A percentile compares a stretch with the other conserved stretches of the same genome.
Conservation (phyloP, 805 yeast species). For the Ogataea chonburiensis region DNA sequence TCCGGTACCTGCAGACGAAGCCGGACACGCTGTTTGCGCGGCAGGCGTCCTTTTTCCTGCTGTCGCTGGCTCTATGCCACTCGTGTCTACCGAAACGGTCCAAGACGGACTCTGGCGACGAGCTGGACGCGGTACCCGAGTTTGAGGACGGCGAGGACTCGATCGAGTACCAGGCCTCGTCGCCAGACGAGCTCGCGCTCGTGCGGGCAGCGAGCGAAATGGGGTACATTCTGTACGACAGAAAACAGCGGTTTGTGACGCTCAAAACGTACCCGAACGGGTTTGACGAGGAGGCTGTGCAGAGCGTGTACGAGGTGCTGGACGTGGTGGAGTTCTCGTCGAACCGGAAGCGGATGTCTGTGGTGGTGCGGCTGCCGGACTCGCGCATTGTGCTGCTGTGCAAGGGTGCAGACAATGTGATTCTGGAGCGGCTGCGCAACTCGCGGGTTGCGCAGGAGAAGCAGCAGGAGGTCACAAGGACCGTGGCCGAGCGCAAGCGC, state of each 20-base stretch:
- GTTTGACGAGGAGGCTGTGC: slow-evolving; percentile 57
- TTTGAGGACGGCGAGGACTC: slow-evolving; percentile 40
- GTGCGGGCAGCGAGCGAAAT: slow-evolving; percentile 93
- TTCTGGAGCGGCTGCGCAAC: slow-evolving; percentile 68
- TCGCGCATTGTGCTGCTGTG: slow-evolving; percentile 73
- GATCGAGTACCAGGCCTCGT: slow-evolving; percentile 85
- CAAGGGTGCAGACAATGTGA: slow-evolving; percentile 95
- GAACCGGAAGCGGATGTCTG: slow-evolving; percentile 90
- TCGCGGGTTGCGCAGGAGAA: slow-evolving; percentile 59
- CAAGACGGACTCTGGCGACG: slow-evolving; percentile 16
- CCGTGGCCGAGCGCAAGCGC: slow-evolving; percentile 61
- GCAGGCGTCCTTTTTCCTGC: slow-evolving; percentile 73
- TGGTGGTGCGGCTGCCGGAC: slow-evolving; percentile 76
- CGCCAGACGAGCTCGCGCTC: slow-evolving; percentile 94
- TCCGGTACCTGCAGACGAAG: slow-evolving; percentile 65
- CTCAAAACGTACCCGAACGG: slow-evolving; percentile 85
- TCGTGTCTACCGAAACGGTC: slow-evolving; percentile 75
- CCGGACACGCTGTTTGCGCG: slow-evolving; percentile 71
- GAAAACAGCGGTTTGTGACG: slow-evolving; percentile 56
- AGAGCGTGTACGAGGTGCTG: slow-evolving; percentile 70
- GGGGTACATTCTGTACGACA: slow-evolving; percentile 82
- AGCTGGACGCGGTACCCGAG: slow-evolving; percentile 12
- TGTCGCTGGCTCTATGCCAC: slow-evolving; percentile 85
- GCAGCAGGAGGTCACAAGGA: slow-evolving; percentile 58
- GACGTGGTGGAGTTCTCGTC: slow-evolving; percentile 86